Evolutionary conservation across 2,329 filamentous ascomycete species (phyloP), one percentile per base, ranked within the genome.

Genomic region (Sclerotinia nivalis): DNA sequence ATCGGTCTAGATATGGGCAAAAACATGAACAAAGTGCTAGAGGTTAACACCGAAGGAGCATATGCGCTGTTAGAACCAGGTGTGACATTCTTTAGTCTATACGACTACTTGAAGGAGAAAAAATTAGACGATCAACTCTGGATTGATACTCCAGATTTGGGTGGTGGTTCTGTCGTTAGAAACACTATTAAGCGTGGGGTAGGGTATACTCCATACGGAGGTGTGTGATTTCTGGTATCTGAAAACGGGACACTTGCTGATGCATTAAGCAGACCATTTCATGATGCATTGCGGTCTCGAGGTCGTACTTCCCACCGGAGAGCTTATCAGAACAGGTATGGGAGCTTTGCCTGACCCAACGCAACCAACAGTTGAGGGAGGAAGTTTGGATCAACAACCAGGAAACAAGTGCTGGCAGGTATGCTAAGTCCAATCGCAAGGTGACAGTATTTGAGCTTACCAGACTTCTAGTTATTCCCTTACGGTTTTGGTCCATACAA

Each of bases 11-110:
- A 87, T 71, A 79, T 87, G n/a, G 85, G 85, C 4, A 81, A 77
- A 52, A 80, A 83, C 54, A 86, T 88, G 85, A 83, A 84, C 74
- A 81, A 80, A 72, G 80, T 88, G 12, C 74, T 88, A 12, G 80
- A 85, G 50, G 81, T 88, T 20, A 82, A 85, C 73, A 80, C 79
- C 0, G 82, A 84, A 22, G 82, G 81, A 55, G 83, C 83, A 28
- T 85, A 80, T 68, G 83, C 81, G 55, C 77, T 88, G 0, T 80
- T 88, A 6, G 85, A 88, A 74, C 86, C 86, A 0, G 86, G 86
- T 0, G 86, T 88, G 0, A 84, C 85, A 0, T 87, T 83, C 73
- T 82, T 83, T 68, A 81, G 81, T 40, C 78, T 88, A 10, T 81
- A 87, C 71, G 80, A 86, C n/a, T 80, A 84, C 66, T 76, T 86